phyloP scores from a whole-genome alignment of 768 basidiomycete genomes.

The Kwoniella dejecticola region DNA sequence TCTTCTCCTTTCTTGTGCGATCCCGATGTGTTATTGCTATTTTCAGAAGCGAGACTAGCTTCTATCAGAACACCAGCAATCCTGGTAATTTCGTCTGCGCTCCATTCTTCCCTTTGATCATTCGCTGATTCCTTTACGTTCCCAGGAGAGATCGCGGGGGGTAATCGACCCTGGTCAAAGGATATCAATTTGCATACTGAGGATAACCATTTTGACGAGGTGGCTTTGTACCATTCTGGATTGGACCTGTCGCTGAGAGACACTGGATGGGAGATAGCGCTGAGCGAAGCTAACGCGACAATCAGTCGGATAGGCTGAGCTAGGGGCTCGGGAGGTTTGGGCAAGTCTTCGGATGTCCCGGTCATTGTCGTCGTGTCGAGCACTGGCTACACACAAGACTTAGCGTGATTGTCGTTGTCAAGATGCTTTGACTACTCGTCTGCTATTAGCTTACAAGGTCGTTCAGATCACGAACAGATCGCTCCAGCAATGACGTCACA shows the following conservation, averaged over 20 bases:
- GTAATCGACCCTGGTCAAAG: conserved; percentile 31
- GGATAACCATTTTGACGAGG: conserved; percentile 32
- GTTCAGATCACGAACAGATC: too few species aligned
- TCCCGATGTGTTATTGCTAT: conserved; percentile 13
- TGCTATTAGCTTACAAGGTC: too few species aligned
- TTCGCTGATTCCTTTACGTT: conserved; percentile 20
- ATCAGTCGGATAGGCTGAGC: conserved; percentile 37
- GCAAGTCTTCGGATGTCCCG: neutral
- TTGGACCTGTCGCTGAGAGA: neutral
- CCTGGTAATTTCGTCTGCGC: conserved; percentile 20
- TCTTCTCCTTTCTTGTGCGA: conserved; percentile 13
- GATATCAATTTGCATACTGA: conserved; percentile 41
- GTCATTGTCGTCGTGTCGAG: too few species aligned
- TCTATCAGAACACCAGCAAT: conserved; percentile 42
- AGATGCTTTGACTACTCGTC: too few species aligned
- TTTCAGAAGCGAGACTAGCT: conserved; percentile 41
- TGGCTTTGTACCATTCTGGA: conserved; percentile 26
- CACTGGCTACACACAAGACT: too few species aligned
- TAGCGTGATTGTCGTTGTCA: too few species aligned
- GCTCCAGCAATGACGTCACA: too few species aligned
- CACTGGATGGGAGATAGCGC: conserved; percentile 29
- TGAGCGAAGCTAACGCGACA: conserved; percentile 35
- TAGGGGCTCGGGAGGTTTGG: conserved; percentile 33
- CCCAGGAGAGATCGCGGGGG: conserved; percentile 23
- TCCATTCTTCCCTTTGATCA: conserved; percentile 38